These are phyloP conservation scores for Coemansia sp. DNA, from an alignment of 192 early-diverging fungal species.

Conservation along the genomic window DNA sequence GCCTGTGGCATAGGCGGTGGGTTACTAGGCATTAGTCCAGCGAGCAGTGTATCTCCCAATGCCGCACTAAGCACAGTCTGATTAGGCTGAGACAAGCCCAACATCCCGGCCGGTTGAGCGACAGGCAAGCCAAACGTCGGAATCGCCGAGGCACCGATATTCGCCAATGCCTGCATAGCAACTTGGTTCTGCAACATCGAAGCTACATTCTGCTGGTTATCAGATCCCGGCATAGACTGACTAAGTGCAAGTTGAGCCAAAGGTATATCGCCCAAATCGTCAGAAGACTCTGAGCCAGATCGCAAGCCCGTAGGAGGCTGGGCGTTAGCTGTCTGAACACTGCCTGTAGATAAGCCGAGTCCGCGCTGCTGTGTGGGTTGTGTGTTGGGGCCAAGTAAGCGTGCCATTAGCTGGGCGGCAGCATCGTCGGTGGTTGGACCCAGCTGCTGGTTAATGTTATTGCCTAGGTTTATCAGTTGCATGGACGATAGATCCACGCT, in stretches of 20 bases:
- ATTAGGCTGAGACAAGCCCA: neutral
- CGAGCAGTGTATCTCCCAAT: neutral
- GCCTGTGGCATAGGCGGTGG: neutral
- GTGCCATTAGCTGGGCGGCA: slow-evolving; percentile 34
- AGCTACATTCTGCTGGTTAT: neutral
- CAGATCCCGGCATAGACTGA: neutral
- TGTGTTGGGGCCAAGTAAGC: slow-evolving; percentile 23
- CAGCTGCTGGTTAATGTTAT: slow-evolving; percentile 3
- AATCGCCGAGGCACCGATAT: neutral
- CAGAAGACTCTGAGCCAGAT: slow-evolving; percentile 34
- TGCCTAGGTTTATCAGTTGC: slow-evolving; percentile 35
- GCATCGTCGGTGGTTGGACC: slow-evolving; percentile 15
- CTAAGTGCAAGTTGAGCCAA: slow-evolving; percentile 40
- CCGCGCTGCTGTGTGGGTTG: slow-evolving; percentile 8
- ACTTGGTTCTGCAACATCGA: slow-evolving; percentile 6
- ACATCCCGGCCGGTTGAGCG: neutral
- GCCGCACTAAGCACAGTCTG: neutral
- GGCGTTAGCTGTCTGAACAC: neutral
- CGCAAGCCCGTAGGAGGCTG: neutral
- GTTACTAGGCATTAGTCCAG: neutral
- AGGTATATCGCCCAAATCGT: slow-evolving; percentile 53
- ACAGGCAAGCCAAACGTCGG: neutral
- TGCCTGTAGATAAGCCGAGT: neutral
- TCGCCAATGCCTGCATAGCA: neutral
- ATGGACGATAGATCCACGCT: slow-evolving; percentile 43